Evolutionary conservation across 129 eudicot species (phyloP), one percentile per base, ranked within the genome.

Genomic region (Lactuca sativa): DNA sequence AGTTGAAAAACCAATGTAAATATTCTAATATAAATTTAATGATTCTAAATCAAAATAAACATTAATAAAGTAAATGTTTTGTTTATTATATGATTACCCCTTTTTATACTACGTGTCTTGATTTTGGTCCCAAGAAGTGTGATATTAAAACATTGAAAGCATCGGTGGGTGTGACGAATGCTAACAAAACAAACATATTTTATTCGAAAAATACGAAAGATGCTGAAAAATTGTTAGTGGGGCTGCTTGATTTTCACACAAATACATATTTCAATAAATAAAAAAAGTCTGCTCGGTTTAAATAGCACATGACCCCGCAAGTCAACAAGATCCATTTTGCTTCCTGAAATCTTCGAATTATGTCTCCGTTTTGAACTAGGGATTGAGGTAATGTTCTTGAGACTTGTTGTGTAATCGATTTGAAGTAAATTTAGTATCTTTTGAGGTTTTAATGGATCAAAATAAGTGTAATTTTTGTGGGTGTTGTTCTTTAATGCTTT

Each of bases 301-400:
- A 56, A 55, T 60, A 60, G 56, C n/a, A 48, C 40, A 15, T 40
- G 34, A 13, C 40, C 49, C 80, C 57, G 40, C 36, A 71, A 77
- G 85, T 81, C 85, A 78, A 74, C 72, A 71, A 77, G 80, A 77
- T 58, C 74, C 79, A 76, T 52, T 69, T 69, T 41, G 25, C 59
- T 48, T 64, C 31, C 56, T 56, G 32, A 40, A 69, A 70, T 63
- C 71, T 62, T 81, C 84, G n/a, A 80, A 66, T 30, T 25, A 51
- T 68, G 80, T 76, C 80, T 37, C 56, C 57, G 34, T 21, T 52
- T 15, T 76, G 60, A 68, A 12, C 40, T 38, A 51, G 49, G 52
- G 64, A 67, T 76, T 60, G 57, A 76, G 80, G 80, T 76, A 76
- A 68, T 76, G 49, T 76, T 76, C 67, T 66, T 33, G 31, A 58